phyloP scores from a whole-genome alignment of 805 yeast genomes.

The Candida dendrica region DNA sequence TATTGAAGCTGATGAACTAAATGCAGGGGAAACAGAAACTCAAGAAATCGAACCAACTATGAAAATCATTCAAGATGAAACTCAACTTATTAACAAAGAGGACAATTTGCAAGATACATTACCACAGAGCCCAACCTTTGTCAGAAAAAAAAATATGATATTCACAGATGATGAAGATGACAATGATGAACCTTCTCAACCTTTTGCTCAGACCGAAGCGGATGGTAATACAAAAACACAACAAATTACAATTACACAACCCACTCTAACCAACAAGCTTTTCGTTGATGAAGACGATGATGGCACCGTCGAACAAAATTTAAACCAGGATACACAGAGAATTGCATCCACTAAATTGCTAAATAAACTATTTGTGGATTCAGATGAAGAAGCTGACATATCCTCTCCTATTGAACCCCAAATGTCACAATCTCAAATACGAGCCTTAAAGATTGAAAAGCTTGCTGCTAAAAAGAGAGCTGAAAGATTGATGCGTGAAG shows the following conservation, averaged over 20 bases:
- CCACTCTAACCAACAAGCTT: background rate
- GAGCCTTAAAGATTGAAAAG: slow-evolving; percentile 11
- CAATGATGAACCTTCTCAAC: background rate
- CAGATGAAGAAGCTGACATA: slow-evolving; percentile 1
- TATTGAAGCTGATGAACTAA: background rate
- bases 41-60: background rate
- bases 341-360: background rate
- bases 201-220: background rate
- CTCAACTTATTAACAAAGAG: background rate
- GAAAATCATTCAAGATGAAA: background rate
- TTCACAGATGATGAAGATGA: slow-evolving; percentile 2
- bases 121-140: background rate
- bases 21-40: background rate
- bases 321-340: background rate
- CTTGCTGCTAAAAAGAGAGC: slow-evolving; percentile 15
- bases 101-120: background rate
- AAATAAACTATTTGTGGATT: background rate
- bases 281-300: slow-evolving; percentile 13
- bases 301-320: background rate
- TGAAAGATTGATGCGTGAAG: slow-evolving; percentile 14
- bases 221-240: background rate
- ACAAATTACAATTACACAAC: background rate
- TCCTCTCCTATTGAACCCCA: background rate
- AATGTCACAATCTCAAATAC: slow-evolving; percentile 2
- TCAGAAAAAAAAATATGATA: background rate